Evolutionary conservation across 208 protist genomes (phyloP), one percentile per base, ranked within the genome.

Genomic region (Leishmania gerbilli): DNA sequence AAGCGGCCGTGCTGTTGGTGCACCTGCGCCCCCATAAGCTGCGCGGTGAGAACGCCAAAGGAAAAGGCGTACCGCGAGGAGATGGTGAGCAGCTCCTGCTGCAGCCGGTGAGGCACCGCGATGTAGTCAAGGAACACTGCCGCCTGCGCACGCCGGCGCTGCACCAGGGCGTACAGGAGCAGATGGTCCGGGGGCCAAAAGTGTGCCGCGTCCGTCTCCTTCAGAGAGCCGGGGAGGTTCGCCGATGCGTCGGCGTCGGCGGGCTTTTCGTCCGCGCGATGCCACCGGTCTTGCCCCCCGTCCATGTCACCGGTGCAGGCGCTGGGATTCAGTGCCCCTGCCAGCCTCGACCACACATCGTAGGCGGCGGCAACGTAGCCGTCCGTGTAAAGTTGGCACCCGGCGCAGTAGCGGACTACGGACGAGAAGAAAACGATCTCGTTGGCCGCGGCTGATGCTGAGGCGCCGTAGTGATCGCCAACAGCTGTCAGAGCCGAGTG

Each of bases 111-210:
- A 6, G 93, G 55, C 0, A 76, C 81, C 21, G 71, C 74, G 2
- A 84, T 80, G 74, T 91, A 88, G 2, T 86, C 91, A 15, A 96
- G 83, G 49, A 94, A 95, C 40, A 84, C 42, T 17, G 90, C 92
- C 53, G 92, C 51, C 79, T 92, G 83, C 17, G 88, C 92, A 3
- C 91, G 87, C 34, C 88, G 79, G 65, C 89, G 84, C 71, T 96
- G 94, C 49, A 91, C 84, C 53, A 89, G 67, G 11, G 89, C 78
- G 79, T 90, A 91, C 15, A 97, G 79, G 17, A 97, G 68, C 6
- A 97, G 82, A 67, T 93, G 87, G 60, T 97, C 92, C 15, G 92
- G 89, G n/a, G 91, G 84, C 88, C 89, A 96, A 69, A 87, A 95
- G 71, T 45, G 45, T 9, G 37, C 37, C 47, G 21, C 51, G 42